Evolutionary conservation across 1,284 basidiomycete species (phyloP), one percentile per base, ranked within the genome.

Genomic region (Wallemia hederae): DNA sequence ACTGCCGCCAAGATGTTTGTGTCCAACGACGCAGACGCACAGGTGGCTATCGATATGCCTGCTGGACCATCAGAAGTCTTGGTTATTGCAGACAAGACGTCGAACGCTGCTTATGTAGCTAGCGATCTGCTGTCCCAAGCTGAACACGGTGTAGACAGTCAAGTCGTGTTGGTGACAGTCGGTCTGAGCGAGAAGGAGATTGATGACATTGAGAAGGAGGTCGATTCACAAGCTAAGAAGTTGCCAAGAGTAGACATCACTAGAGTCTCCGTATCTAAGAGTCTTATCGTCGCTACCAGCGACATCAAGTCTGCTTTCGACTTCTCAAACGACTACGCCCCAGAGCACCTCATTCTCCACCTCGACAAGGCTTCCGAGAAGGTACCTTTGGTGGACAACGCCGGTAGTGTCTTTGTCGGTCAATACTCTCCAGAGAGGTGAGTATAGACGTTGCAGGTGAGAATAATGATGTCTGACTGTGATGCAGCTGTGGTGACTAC

Each of bases 1-100:
- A 98, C 92, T 0, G 94, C 94, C 0, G 92, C 92, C 62, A 99
- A 99, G 76, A 96, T 98, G 94, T 73, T 96, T 63, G 90, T 97
- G 24, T 91, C 96, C 72, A 96, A 96, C 70, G 94, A 98, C 70
- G 90, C 90, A n/a, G 85, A 91, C 68, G 92, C 94, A 2, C 74
- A 91, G 63, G 89, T 97, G 11, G 84, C 86, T 24, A 99, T 98
- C 68, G 94, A 99, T 72, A 98, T 98, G 89, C 94, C 94, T 34
- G 94, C 94, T 24, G 94, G 94, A 5, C 94, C 94, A 15, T 91
- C 87, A 7, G 91, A 97, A 72, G 91, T 97, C 27, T 74, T 96
- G 66, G 86, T 96, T 62, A 87, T 98, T 64, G 90, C 91, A 31
- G 94, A 98, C 70, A 73, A 80, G 62, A 81, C 82, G 1, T 81